Conservation (phyloP, 2,329 filamentous ascomycete species). For the Scedosporium aurantiacum region DNA sequence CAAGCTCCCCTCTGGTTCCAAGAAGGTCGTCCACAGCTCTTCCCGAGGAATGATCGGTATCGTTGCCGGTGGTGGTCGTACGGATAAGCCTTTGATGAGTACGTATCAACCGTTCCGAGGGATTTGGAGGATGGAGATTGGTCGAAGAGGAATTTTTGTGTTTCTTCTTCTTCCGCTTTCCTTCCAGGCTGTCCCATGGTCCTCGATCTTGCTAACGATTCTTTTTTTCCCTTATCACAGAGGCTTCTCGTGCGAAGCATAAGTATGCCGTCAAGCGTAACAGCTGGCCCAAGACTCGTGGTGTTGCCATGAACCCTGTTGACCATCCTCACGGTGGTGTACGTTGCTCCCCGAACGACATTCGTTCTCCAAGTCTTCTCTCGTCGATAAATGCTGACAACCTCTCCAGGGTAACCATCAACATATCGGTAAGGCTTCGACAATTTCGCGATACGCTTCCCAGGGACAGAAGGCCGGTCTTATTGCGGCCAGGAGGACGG, state of each 20-base stretch:
- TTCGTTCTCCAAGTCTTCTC: neutral
- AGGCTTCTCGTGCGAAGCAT: slow-evolving; percentile 99
- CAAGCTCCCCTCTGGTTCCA: slow-evolving; percentile 97
- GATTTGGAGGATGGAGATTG: neutral
- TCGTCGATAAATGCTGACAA: slow-evolving; percentile 27
- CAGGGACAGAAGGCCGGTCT: slow-evolving; percentile 99
- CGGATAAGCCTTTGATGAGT: slow-evolving; percentile 98
- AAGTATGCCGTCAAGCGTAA: slow-evolving; percentile 99
- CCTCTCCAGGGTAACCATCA: slow-evolving; percentile 84
- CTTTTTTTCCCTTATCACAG: slow-evolving; percentile 30
- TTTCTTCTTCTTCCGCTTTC: neutral
- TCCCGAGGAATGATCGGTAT: slow-evolving; percentile 99
- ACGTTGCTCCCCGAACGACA: slow-evolving; percentile 25
- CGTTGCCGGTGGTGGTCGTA: slow-evolving; percentile 97
- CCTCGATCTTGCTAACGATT: slow-evolving; percentile 25
- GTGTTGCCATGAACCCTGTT: slow-evolving; percentile 99
- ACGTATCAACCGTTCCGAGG: slow-evolving; percentile 27
- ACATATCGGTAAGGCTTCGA: slow-evolving; percentile 99
- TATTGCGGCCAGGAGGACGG: slow-evolving; percentile 97
- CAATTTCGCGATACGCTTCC: slow-evolving; percentile 94
- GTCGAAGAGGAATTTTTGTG: neutral
- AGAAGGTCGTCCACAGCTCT: slow-evolving; percentile 93
- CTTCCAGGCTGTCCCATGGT: neutral
- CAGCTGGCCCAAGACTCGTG: slow-evolving; percentile 99
- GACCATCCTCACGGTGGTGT: slow-evolving; percentile 96